A percentile compares a stretch with the other conserved stretches of the same genome.
These are phyloP conservation scores for Phialocephala sp. DNA, from an alignment of 2,329 filamentous ascomycete species.

Conservation along the genomic window DNA sequence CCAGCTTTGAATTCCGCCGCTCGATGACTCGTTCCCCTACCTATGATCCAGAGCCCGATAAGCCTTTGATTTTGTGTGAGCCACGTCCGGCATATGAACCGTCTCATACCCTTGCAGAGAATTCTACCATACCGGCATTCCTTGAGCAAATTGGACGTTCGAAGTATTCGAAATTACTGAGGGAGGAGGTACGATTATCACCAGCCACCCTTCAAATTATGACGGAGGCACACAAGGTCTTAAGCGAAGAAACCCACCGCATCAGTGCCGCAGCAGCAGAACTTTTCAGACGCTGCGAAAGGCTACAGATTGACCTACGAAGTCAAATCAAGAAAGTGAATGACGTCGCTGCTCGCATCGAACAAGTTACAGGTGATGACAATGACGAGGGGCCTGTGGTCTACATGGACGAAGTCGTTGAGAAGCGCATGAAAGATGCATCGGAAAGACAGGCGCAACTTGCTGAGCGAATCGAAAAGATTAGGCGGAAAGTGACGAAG, in stretches of 20 bases:
- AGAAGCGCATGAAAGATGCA: conserved; percentile 61
- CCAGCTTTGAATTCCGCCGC: conserved; percentile 54
- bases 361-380: conserved; percentile 67
- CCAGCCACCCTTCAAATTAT: conserved; percentile 74
- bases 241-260: conserved; percentile 71
- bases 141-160: conserved; percentile 63
- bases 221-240: conserved; percentile 73
- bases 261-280: conserved; percentile 74
- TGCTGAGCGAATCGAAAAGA: conserved; percentile 61
- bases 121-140: conserved; percentile 60
- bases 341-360: conserved; percentile 69
- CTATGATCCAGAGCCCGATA: conserved; percentile 50
- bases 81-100: conserved; percentile 71
- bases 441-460: conserved; percentile 62
- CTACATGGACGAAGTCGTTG: conserved; percentile 61
- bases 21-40: conserved; percentile 50
- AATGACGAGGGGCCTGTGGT: conserved; percentile 55
- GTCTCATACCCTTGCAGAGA: conserved; percentile 63
- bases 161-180: conserved; percentile 64
- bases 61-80: conserved; percentile 60
- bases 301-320: conserved; percentile 69
- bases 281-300: conserved; percentile 73
- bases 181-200: conserved; percentile 72
- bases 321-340: conserved; percentile 71
- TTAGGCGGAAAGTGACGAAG: conserved; percentile 58